Percentiles rank a stretch among this genome's conserved stretches.
Conservation (phyloP, 2,329 filamentous ascomycete species). For the Aspergillus transmontanensis region DNA sequence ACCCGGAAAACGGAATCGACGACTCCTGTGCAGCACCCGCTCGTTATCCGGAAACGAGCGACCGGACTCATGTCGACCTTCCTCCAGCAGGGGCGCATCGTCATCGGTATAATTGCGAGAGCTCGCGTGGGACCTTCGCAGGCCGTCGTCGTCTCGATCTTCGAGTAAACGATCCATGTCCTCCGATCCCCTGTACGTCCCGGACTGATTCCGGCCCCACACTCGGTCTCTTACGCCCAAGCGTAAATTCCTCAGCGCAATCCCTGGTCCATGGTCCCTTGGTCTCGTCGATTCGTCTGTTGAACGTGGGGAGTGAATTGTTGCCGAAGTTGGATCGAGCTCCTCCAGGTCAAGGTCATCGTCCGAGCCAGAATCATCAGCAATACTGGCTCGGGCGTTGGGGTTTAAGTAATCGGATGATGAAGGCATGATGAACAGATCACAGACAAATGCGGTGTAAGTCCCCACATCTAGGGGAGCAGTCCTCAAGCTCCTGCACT, state of each 20-base stretch:
- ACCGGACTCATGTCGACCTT: conserved; percentile 43
- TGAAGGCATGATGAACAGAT: conserved; percentile 35
- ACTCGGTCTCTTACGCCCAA: conserved; percentile 49
- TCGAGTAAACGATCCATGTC: conserved; percentile 69
- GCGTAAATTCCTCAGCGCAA: conserved; percentile 54
- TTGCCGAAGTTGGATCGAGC: conserved; percentile 42
- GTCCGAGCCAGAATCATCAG: conserved; percentile 41
- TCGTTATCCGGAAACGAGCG: conserved; percentile 36
- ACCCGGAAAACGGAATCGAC: conserved; percentile 65
- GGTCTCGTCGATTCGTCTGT: conserved; percentile 31
- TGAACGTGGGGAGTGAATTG: conserved; percentile 27
- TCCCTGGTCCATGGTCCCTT: conserved; percentile 40
- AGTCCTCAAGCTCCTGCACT: conserved; percentile 21
- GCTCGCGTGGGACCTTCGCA: conserved; percentile 63
- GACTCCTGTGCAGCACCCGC: conserved; percentile 52
- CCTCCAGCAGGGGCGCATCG: conserved; percentile 71
- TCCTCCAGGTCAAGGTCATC: conserved; percentile 51
- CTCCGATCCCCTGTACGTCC: conserved; percentile 51
- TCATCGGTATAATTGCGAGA: conserved; percentile 61
- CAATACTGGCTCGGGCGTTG: conserved; percentile 33
- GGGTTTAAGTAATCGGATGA: conserved; percentile 41
- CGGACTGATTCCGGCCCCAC: conserved; percentile 40
- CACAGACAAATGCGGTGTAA: conserved; percentile 5
- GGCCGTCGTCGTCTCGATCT: conserved; percentile 58
- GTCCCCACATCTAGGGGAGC: conserved; percentile 20